A percentile compares a stretch with the other conserved stretches of the same genome.
These are phyloP conservation scores for Saturnispora serradocipensis DNA, from an alignment of 805 yeast species.

Conservation along the genomic window DNA sequence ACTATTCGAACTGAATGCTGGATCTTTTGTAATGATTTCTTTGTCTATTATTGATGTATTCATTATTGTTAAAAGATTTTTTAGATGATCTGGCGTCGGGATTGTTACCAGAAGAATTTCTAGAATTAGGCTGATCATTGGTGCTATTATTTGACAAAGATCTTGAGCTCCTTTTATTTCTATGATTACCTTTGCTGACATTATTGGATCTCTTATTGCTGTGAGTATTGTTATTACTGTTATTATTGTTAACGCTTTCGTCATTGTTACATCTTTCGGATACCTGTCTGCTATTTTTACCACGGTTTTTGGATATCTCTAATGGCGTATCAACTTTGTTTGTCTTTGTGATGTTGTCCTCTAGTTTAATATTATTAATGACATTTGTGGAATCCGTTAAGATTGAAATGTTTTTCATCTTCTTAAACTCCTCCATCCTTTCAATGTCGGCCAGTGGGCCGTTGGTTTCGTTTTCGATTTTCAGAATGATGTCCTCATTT, in stretches of 20 bases:
- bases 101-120: background rate
- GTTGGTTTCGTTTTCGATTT: conserved; percentile 11
- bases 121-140: background rate
- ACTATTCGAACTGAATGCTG: background rate
- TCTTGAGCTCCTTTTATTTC: background rate
- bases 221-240: background rate
- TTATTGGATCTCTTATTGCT: background rate
- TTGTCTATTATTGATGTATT: background rate
- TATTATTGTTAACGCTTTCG: conserved; percentile 4
- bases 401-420: conserved; percentile 11
- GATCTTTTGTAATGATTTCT: background rate
- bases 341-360: background rate
- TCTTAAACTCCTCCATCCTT: conserved; percentile 10
- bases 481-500: conserved; percentile 17
- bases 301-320: background rate
- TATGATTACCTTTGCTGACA: background rate
- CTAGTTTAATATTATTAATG: background rate
- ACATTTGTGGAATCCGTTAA: conserved; percentile 4
- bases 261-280: background rate
- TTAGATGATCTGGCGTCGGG: background rate
- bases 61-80: background rate
- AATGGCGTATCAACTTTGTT: background rate
- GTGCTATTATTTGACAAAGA: background rate
- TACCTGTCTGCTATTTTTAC: background rate
- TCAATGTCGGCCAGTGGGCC: conserved; percentile 8